A percentile compares a stretch with the other conserved stretches of the same genome.
Conservation (phyloP, 2,329 filamentous ascomycete species). For the Apiospora marii region DNA sequence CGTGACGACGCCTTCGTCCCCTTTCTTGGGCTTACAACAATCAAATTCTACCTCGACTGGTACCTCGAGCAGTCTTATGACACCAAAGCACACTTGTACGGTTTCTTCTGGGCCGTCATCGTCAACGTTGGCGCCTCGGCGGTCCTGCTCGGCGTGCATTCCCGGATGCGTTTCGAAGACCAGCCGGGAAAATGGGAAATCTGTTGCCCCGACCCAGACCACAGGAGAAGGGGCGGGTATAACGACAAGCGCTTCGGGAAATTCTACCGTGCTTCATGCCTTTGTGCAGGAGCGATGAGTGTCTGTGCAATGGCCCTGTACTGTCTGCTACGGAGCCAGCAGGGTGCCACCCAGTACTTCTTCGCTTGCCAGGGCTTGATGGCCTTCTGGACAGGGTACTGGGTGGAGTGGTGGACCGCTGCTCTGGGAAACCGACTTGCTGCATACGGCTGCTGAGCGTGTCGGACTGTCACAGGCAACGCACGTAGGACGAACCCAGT, state of each 20-base stretch:
- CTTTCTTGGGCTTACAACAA: no score
- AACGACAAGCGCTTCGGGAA: background rate
- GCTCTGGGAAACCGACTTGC: background rate
- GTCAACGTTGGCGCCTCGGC: background rate
- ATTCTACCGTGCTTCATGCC: background rate
- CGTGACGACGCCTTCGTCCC: background rate
- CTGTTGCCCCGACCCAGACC: no score
- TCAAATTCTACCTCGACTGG: no score
- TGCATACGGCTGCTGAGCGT: background rate
- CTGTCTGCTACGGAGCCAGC: background rate
- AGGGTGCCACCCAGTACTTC: background rate
- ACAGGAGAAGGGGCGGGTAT: background rate
- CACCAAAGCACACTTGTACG: background rate
- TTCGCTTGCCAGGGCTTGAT: background rate
- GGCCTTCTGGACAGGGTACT: background rate
- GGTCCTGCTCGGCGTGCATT: background rate
- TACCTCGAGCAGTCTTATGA: no score
- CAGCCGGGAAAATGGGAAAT: background rate
- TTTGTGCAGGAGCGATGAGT: background rate
- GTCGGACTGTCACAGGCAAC: background rate
- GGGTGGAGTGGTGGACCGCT: background rate
- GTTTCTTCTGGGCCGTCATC: background rate
- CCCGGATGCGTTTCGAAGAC: background rate
- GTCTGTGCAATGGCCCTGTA: background rate
- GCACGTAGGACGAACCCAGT: no score